Conservation (phyloP, 169 alveolate genomes). For the Perkinsus chesapeaki region DNA sequence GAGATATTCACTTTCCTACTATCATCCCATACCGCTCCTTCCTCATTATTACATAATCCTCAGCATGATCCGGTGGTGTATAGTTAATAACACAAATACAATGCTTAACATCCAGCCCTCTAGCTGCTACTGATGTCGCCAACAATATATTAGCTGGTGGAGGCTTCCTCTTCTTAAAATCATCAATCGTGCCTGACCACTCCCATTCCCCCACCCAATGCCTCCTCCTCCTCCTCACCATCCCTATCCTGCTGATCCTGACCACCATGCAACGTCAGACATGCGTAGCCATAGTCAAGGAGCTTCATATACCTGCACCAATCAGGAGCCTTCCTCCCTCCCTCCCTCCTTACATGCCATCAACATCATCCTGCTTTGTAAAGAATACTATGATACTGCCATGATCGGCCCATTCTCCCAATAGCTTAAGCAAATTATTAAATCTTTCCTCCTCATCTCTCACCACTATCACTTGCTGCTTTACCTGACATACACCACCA, state of each 20-base stretch:
- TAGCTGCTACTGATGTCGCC: conserved; percentile 96
- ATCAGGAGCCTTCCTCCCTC: conserved; percentile 47
- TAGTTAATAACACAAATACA: conserved; percentile 91
- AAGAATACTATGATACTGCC: conserved; percentile 93
- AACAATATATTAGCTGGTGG: conserved; percentile 63
- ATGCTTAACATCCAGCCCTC: conserved; percentile 95
- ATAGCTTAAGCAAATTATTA: conserved; percentile 77
- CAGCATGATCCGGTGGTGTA: conserved; percentile 96
- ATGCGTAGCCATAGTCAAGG: conserved; percentile 71
- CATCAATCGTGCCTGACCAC: not conserved
- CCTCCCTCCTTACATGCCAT: conserved; percentile 80
- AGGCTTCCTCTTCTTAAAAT: not conserved
- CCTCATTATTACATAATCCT: conserved; percentile 88
- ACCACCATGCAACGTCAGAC: conserved; percentile 92
- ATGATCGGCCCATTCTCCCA: conserved; percentile 90
- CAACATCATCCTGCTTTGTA: conserved; percentile 91
- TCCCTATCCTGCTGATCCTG: conserved; percentile 96
- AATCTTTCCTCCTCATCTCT: conserved; percentile 73
- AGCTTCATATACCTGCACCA: conserved; percentile 27
- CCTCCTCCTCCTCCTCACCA: conserved; percentile 7
- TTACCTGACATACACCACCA: conserved; percentile 81
- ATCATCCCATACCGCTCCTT: not conserved
- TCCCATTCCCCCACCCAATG: not conserved
- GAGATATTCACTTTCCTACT: not conserved
- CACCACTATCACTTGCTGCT: conserved; percentile 84